Evolutionary conservation across 441 rosid genomes (phyloP).

Genomic region (Corymbia calophylla): DNA sequence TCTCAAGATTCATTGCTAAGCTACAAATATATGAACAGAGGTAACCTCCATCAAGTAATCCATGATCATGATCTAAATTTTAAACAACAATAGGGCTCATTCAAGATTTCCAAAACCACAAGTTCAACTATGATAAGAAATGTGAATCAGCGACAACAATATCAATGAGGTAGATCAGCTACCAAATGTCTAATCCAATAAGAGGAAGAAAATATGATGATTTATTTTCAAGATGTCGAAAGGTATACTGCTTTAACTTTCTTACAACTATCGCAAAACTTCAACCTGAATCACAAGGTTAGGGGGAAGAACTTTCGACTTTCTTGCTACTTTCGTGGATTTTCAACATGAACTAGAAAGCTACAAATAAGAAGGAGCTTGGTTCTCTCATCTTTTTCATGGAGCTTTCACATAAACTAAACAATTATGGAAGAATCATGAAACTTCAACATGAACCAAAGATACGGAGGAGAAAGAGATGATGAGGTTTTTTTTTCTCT

Average conservation of each 20-base stretch:
- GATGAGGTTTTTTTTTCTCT: fast-evolving
- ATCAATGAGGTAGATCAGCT: neutral
- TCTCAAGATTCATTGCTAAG: fast-evolving
- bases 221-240: too few species aligned
- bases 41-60: neutral
- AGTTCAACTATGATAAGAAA: neutral
- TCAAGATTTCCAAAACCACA: neutral
- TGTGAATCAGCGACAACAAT: too few species aligned
- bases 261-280: too few species aligned
- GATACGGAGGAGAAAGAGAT: neutral
- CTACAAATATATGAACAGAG: too few species aligned
- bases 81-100: neutral
- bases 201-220: neutral
- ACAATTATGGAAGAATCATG: too few species aligned
- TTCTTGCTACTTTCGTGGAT: fast-evolving
- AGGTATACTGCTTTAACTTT: too few species aligned
- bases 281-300: neutral
- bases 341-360: neutral
- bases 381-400: too few species aligned
- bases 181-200: neutral
- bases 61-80: neutral
- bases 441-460: neutral
- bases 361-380: too few species aligned
- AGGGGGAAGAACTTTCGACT: neutral
- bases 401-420: too few species aligned